Conservation (phyloP, 345 rosid genomes). For the Salix suchowensis region DNA sequence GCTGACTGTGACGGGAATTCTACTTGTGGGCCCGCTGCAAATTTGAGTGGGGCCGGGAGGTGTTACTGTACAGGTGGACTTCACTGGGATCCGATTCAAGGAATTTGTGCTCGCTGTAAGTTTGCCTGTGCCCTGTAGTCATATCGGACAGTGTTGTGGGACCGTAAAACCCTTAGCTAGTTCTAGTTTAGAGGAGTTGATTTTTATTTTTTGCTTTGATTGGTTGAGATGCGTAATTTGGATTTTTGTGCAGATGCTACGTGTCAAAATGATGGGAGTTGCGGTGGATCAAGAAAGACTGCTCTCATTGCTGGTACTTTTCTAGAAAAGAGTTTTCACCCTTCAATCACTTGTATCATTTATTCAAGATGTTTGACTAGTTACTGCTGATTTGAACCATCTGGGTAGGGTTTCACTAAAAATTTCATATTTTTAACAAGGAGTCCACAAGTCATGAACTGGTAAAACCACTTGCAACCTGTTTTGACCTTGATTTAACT, state of each 20-base stretch:
- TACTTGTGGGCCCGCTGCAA: slow-evolving; percentile 29
- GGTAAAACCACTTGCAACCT: too few relatives aligned
- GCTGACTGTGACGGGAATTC: slow-evolving; percentile 39
- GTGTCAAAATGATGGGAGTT: slow-evolving; percentile 38
- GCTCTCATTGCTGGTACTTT: slow-evolving; percentile 41
- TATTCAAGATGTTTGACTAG: too few relatives aligned
- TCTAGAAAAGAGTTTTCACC: neutral
- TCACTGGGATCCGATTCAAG: slow-evolving; percentile 35
- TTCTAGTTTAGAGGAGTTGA: neutral
- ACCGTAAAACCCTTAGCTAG: neutral
- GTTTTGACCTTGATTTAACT: too few relatives aligned
- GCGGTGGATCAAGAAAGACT: slow-evolving; percentile 26
- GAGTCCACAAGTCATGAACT: too few relatives aligned
- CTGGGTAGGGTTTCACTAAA: too few relatives aligned
- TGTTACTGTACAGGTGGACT: slow-evolving; percentile 34
- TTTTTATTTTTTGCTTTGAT: neutral
- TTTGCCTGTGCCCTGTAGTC: neutral
- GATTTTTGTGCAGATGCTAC: slow-evolving; percentile 19
- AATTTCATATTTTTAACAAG: too few relatives aligned
- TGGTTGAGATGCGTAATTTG: neutral
- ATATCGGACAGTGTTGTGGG: neutral
- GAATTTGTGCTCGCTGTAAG: slow-evolving; percentile 29
- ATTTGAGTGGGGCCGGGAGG: slow-evolving; percentile 11
- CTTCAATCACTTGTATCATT: too few relatives aligned
- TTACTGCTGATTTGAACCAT: too few relatives aligned